Evolutionary conservation across 2,329 filamentous ascomycete species (phyloP), one percentile per base, ranked within the genome.

Genomic region (Sphaerulina musiva): DNA sequence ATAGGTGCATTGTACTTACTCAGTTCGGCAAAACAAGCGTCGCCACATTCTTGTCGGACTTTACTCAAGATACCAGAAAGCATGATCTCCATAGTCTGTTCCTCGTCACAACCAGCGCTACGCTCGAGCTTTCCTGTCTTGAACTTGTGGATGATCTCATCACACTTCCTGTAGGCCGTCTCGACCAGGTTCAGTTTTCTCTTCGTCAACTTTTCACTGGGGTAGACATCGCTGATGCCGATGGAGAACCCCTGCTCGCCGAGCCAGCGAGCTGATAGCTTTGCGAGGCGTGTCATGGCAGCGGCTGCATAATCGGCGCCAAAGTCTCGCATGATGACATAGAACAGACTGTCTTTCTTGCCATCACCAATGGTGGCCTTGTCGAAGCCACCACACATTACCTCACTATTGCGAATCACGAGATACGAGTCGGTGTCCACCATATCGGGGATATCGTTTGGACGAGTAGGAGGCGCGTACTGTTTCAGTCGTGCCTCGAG

Each of bases 361-460:
- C 93, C 93, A 5, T 89, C 84, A 63, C 93, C 93, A n/a, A 98
- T 89, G 0, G 91, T 97, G 1, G 89, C 87, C 73, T 98, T 98
- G 76, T 98, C 93, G 90, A 97, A 96, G 56, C 86, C 82, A 57
- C 93, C 93, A 67, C 92, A 97, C 88, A 98, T 95, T 58, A 97
- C 84, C 69, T 96, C 91, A 0, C 92, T 97, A 68, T 98, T 97
- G 54, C 92, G 87, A 58, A 98, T 86, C 11, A 95, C 89, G 8
- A 98, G 77, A 80, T 89, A 97, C 6, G 86, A 84, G 69, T 98
- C 93, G 44, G 75, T 71, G 23, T 71, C 65, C 61, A 93, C 89
- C 12, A 87, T 82, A 65, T 92, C 88, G 74, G 95, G 84, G 59
- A 89, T 84, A 1, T 84, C 82, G 43, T 75, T 72, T 50, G 74